Evolutionary conservation across 2,329 filamentous ascomycete species (phyloP).

Genomic region (Pleochaeta shiraiana): DNA sequence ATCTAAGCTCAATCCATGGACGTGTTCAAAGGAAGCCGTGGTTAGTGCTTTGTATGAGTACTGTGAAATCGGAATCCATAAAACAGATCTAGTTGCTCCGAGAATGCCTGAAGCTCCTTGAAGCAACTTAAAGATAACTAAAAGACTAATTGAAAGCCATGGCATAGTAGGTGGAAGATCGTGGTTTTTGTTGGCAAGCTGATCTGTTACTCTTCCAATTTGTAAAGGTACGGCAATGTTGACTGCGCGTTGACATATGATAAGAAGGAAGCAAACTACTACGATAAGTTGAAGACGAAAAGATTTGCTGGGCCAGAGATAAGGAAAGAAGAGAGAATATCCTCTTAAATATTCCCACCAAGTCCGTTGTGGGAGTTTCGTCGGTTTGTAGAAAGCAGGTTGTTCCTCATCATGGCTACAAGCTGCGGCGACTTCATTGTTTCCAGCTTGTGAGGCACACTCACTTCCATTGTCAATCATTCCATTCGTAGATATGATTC

Average conservation of each 20-base stretch:
- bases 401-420: conserved; percentile 29
- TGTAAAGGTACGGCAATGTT: conserved; percentile 74
- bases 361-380: conserved; percentile 63
- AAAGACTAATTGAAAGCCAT: conserved; percentile 52
- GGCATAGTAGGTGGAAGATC: conserved; percentile 26
- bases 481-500: conserved; percentile 10
- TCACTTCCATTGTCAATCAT: conserved; percentile 22
- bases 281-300: conserved; percentile 55
- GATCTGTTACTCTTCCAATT: conserved; percentile 58
- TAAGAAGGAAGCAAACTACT: conserved; percentile 57
- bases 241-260: conserved; percentile 60
- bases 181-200: conserved; percentile 36
- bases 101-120: conserved; percentile 80
- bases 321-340: conserved; percentile 87
- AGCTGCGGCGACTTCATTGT: conserved; percentile 4
- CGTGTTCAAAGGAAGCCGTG: conserved; percentile 90
- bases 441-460: conserved; percentile 1
- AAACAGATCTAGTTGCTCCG: conserved; percentile 55
- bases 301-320: conserved; percentile 83
- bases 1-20: conserved; percentile 83
- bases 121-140: conserved; percentile 58
- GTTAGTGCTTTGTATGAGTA: conserved; percentile 92
- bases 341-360: conserved; percentile 95
- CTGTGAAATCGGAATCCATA: conserved; percentile 95
- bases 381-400: conserved; percentile 69